Base-by-base conservation (phyloP, 805 yeast genomes). In the Cyberlindnera mississippiensis region DNA sequence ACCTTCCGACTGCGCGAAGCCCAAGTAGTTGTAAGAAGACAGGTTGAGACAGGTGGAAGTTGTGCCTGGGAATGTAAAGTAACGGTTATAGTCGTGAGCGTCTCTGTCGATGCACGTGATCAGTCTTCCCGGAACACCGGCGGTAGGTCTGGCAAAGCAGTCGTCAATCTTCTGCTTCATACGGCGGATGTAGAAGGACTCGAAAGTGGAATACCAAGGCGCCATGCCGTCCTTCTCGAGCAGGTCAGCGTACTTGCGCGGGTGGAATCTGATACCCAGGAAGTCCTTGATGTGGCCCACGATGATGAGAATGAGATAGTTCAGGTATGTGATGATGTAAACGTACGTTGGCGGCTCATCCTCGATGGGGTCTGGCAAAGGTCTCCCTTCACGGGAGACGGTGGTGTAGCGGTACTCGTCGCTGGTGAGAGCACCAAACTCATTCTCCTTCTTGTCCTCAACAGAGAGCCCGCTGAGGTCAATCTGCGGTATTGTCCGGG, bases 1-100 rank as follows among this genome's bases (percentile, higher is more conserved):
- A 46, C 99, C 99, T 50, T 80, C 82, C 40, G 95, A 83, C 67
- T 93, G 98, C 17, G 96, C 99, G 67, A 93, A 93, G 1, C 99
- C 99, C 46, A 93, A 73, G 63, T 93, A 93, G 64, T 93, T 93
- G 66, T 93, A 93, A 3, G 96, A 82, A 3, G 95, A 80, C 42
- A 93, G 72, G 60, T 93, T 93, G 50, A 93, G 71, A 60, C 95
- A 87, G 51, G 83, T 82, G 7, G 78, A 75, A 3, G 85, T 74
- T 12, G 80, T 72, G 10, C 97, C 96, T 29, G 87, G 78, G 58
- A 84, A 86, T 27, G 78, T 72, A 59, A 83, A 87, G 41, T 77
- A 72, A 30, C 72, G 71, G 59, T 80, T 79, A 55, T 76, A 75
- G 51, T 83, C 82, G 35, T 73, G 71, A n/a, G 89, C 73, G 26